phyloP scores from a whole-genome alignment of 805 yeast genomes.

The Nakazawaea anatomiae region DNA sequence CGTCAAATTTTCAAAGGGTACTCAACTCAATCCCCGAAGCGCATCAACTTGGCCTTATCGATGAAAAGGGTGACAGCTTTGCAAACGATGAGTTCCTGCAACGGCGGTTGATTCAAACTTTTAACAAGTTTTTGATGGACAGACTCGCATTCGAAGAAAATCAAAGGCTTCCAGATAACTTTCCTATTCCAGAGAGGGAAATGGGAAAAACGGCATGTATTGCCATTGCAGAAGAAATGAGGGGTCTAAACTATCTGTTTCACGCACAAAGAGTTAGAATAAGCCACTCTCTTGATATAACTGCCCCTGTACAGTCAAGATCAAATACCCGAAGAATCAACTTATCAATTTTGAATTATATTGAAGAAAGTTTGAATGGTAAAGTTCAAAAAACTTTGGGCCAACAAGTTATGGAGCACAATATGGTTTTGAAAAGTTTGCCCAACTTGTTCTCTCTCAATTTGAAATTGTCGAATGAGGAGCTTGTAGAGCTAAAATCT shows the following conservation, averaged over 20 bases:
- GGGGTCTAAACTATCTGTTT: constrained; percentile 33
- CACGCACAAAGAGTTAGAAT: constrained; percentile 27
- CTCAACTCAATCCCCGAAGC: constrained; percentile 47
- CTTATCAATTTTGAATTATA: constrained; percentile 44
- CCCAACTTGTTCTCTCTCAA: constrained; percentile 67
- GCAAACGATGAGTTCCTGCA: constrained; percentile 37
- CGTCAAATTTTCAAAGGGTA: constrained; percentile 68
- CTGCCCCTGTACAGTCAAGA: constrained; percentile 27
- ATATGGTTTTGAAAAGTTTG: constrained; percentile 42
- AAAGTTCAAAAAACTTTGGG: constrained; percentile 40
- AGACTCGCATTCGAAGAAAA: constrained; percentile 46
- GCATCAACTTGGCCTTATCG: constrained; percentile 42
- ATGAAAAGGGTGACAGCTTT: constrained; percentile 34
- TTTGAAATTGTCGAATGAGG: constrained; percentile 47
- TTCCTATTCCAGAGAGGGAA: not conserved
- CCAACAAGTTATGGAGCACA: constrained; percentile 50
- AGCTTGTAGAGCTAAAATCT: constrained; percentile 44
- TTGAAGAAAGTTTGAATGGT: constrained; percentile 58
- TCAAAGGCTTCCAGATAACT: constrained; percentile 17
- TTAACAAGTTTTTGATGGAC: constrained; percentile 54
- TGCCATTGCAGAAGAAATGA: constrained; percentile 34
- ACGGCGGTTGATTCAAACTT: constrained; percentile 41
- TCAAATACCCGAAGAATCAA: constrained; percentile 18
- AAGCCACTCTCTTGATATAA: constrained; percentile 37
- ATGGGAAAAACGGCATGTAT: constrained; percentile 34